Evolutionary conservation across 2,329 filamentous ascomycete genomes (phyloP).

Genomic region (Colletotrichum sublineola): DNA sequence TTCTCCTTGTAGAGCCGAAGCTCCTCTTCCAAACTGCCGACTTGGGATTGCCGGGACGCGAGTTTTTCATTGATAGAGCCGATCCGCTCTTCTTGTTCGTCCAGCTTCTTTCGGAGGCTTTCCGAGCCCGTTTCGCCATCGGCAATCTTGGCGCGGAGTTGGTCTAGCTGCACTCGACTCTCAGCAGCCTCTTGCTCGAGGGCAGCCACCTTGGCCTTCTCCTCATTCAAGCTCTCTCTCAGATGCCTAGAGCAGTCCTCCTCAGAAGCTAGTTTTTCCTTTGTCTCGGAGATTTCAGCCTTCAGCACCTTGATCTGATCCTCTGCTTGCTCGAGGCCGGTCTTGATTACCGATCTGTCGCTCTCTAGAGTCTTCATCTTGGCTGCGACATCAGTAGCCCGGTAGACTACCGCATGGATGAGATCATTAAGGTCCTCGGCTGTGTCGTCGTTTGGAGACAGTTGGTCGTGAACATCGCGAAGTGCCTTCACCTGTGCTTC

Average conservation of each 20-base stretch:
- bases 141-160: conserved; percentile 78
- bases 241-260: conserved; percentile 66
- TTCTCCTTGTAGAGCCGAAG: conserved; percentile 77
- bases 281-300: conserved; percentile 66
- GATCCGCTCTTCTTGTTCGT: conserved; percentile 81
- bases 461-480: conserved; percentile 69
- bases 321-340: conserved; percentile 73
- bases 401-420: conserved; percentile 70
- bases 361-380: conserved; percentile 72
- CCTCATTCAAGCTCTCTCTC: conserved; percentile 65
- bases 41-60: conserved; percentile 80
- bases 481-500: conserved; percentile 68
- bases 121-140: conserved; percentile 89
- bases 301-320: conserved; percentile 68
- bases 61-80: conserved; percentile 77
- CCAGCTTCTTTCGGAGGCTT: conserved; percentile 78
- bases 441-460: conserved; percentile 65
- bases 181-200: conserved; percentile 71
- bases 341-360: conserved; percentile 69
- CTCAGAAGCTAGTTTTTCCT: conserved; percentile 64
- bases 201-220: conserved; percentile 66
- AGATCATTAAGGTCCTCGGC: conserved; percentile 71
- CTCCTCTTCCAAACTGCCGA: conserved; percentile 82
- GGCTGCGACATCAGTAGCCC: conserved; percentile 70
- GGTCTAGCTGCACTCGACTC: conserved; percentile 76